Base-by-base conservation (phyloP, 768 basidiomycete genomes). In the Leccinum rimulosum region DNA sequence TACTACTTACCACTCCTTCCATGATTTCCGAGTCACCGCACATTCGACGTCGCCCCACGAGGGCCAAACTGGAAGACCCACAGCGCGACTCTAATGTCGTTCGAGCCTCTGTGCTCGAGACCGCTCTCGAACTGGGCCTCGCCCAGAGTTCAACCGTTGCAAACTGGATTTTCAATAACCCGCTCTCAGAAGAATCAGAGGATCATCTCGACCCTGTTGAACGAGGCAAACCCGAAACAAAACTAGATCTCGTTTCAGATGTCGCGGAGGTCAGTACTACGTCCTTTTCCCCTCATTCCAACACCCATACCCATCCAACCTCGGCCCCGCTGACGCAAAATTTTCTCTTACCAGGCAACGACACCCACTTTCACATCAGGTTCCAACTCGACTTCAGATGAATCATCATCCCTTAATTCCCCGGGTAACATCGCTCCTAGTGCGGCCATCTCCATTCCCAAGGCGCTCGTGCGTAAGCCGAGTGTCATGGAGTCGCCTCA, bases 81-180 rank as follows among this genome's bases (percentile, higher is more conserved):
- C 61, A 61, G 22, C 82, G 86, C 43, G 77, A 84, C 66, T 87
- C 87, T 1, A 82, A 77, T 70, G 70, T 80, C 14, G 76, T 90
- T 19, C 81, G 89, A 15, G 88, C 89, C 1, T 89, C 88, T 15
- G 88, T 91, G 25, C 81, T 90, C 43, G 87, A 91, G 66, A 86
- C 80, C 7, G 89, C 88, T 7, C 77, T 90, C 40, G 76, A 88
- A 68, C 80, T 91, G 12, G 89, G 89, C 3, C 68, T 90, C 19
- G 81, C 81, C 33, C 79, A 73, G 35, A 88, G 82, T 61, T 76
- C 79, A 17, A 77, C 83, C 28, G 83, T 90, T 19, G 81, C 86
- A 6, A 76, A 85, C 60, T 88, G 88, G 85, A 88, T 91, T 68
- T 89, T 89, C 70, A 84, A 82, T 58, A 83, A 86, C 50, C 73